These are phyloP conservation scores for Gossypium raimondii DNA, from an alignment of 345 rosid genomes.

Conservation along the genomic window DNA sequence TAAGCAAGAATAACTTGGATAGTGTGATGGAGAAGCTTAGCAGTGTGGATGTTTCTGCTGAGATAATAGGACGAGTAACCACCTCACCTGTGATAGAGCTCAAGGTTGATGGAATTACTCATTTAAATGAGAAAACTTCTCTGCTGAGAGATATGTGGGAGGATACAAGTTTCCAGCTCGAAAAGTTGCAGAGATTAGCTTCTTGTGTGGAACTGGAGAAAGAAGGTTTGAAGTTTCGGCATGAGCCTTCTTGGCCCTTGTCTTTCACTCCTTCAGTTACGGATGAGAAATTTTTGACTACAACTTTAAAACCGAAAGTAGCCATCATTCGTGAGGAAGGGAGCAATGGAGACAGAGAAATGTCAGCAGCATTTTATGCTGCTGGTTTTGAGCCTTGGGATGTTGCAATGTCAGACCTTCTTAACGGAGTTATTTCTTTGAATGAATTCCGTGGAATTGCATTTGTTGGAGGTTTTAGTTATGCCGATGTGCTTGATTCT, in stretches of 20 bases:
- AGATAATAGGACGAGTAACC: slow-evolving; percentile 73
- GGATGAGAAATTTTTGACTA: slow-evolving; percentile 49
- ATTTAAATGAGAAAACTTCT: slow-evolving; percentile 56
- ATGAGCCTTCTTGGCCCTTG: slow-evolving; percentile 67
- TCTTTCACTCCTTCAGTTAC: slow-evolving; percentile 69
- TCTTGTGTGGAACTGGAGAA: slow-evolving; percentile 82
- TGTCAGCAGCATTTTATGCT: slow-evolving; percentile 84
- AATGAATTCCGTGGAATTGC: slow-evolving; percentile 70
- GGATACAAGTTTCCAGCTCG: slow-evolving; percentile 79
- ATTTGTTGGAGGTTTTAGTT: slow-evolving; percentile 95
- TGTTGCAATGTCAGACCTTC: slow-evolving; percentile 84
- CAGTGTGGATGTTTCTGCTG: slow-evolving; percentile 40
- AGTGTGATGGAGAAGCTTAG: slow-evolving; percentile 49
- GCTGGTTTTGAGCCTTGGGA: slow-evolving; percentile 99
- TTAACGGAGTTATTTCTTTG: slow-evolving; percentile 54
- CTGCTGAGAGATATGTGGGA: slow-evolving; percentile 87
- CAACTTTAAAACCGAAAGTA: slow-evolving; percentile 70
- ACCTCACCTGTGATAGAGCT: slow-evolving; percentile 46
- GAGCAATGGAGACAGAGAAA: slow-evolving; percentile 94
- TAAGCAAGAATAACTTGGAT: slow-evolving; percentile 56
- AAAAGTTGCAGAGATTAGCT: slow-evolving; percentile 71
- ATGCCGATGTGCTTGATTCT: slow-evolving; percentile 90
- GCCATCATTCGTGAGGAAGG: slow-evolving; percentile 97
- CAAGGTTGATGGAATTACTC: slow-evolving; percentile 53
- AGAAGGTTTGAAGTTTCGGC: slow-evolving; percentile 74